Evolutionary conservation across 2,329 filamentous ascomycete species (phyloP).

Genomic region (Endothia cerciana): DNA sequence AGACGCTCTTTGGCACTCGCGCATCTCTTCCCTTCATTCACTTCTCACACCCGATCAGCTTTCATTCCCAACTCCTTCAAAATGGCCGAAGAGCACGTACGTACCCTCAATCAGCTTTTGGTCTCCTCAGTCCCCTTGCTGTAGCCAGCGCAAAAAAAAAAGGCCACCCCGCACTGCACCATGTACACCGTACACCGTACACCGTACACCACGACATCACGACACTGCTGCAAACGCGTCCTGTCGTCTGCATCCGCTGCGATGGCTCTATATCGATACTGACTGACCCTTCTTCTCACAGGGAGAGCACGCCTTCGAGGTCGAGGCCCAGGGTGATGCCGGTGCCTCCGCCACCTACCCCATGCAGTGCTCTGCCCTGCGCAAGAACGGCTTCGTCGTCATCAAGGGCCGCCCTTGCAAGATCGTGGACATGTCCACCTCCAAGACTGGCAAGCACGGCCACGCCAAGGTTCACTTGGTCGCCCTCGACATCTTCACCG

Average conservation of each 20-base stretch:
- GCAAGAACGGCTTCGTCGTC: slow-evolving; percentile 98
- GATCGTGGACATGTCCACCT: slow-evolving; percentile 99
- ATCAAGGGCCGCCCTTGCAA: slow-evolving; percentile 99
- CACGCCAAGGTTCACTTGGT: slow-evolving; percentile 99
- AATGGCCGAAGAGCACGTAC: slow-evolving; percentile 63
- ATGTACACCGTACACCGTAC: slow-evolving; percentile 22
- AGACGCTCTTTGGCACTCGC: slow-evolving; percentile 23
- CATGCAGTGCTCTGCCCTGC: slow-evolving; percentile 99
- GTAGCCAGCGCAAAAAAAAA: slow-evolving; percentile 39
- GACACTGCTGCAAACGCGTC: slow-evolving; percentile 30
- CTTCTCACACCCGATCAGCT: slow-evolving; percentile 15
- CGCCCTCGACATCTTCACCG: slow-evolving; percentile 98
- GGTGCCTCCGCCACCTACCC: slow-evolving; percentile 93
- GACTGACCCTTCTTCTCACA: slow-evolving; percentile 38
- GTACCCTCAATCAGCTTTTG: slow-evolving; percentile 32
- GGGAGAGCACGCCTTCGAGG: slow-evolving; percentile 78
- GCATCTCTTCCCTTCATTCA: slow-evolving; percentile 23
- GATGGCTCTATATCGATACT: slow-evolving; percentile 23
- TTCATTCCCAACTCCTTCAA: slow-evolving; percentile 49
- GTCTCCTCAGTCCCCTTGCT: slow-evolving; percentile 28
- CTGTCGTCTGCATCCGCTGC: slow-evolving; percentile 7
- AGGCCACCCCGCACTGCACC: slow-evolving; percentile 52
- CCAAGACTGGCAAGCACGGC: slow-evolving; percentile 99
- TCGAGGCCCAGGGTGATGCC: slow-evolving; percentile 73
- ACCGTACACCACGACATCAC: slow-evolving; percentile 30